Evolutionary conservation across 2,329 filamentous ascomycete species (phyloP).

Genomic region (Ceratocystis cubensis): DNA sequence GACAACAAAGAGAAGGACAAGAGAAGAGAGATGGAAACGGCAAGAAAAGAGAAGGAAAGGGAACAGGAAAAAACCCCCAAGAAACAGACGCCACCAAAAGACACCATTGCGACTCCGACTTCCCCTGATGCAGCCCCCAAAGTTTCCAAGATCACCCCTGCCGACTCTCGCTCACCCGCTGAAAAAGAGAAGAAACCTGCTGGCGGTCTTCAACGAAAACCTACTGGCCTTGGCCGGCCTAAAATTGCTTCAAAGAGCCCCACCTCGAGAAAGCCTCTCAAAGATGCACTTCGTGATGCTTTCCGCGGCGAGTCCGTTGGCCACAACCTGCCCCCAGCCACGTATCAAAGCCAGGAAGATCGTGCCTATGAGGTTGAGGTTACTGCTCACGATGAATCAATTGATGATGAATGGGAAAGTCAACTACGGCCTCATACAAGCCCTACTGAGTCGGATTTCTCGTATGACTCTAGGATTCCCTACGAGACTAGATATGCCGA

Average conservation of each 20-base stretch:
- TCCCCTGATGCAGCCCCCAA: slow-evolving; percentile 12
- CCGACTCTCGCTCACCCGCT: slow-evolving; percentile 9
- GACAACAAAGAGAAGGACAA: slow-evolving; percentile 8
- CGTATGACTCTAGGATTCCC: slow-evolving; percentile 7
- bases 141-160: not conserved
- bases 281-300: slow-evolving; percentile 48
- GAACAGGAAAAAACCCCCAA: slow-evolving; percentile 10
- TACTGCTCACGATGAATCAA: slow-evolving; percentile 24
- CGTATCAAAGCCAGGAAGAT: slow-evolving; percentile 39
- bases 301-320: slow-evolving; percentile 49
- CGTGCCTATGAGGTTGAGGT: slow-evolving; percentile 25
- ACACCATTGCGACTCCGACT: not conserved
- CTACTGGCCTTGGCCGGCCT: slow-evolving; percentile 44
- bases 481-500: slow-evolving; percentile 12
- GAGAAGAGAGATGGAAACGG: slow-evolving; percentile 23
- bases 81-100: slow-evolving; percentile 11
- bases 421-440: slow-evolving; percentile 15
- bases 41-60: slow-evolving; percentile 22
- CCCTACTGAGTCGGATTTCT: slow-evolving; percentile 16
- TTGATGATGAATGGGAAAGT: slow-evolving; percentile 24
- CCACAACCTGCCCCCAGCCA: slow-evolving; percentile 34
- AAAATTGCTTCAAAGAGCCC: slow-evolving; percentile 25
- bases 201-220: slow-evolving; percentile 40
- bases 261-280: slow-evolving; percentile 37
- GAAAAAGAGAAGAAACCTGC: slow-evolving; percentile 26